Base-by-base conservation (phyloP, 2,329 filamentous ascomycete genomes). In the Talaromyces sp. region DNA sequence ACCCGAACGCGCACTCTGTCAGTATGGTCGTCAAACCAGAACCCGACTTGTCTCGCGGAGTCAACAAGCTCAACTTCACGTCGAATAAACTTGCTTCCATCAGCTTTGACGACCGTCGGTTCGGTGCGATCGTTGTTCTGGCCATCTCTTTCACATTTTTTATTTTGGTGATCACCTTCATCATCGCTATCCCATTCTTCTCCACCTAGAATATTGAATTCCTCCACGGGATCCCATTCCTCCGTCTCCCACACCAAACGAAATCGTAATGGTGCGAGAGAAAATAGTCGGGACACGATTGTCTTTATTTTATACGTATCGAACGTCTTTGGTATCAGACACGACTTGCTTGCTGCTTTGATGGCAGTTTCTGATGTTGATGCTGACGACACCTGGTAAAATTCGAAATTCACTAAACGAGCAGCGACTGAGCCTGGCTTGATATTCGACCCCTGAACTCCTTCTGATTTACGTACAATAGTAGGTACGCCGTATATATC, bases 241-340 rank as follows among this genome's bases (percentile, higher is more conserved):
- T 92, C 91, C 9, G 93, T 97, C 79, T 97, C 92, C 90, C 92
- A 96, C 0, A 95, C 80, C 58, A 98, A 76, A 47, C 83, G 84
- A 67, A 94, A 79, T 49, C 79, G 79, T 68, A 92, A 81, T 0
- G 92, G 90, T 56, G 83, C 78, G 11, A 90, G 70, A 0, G 79
- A 82, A 71, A 96, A 92, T n/a, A 89, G 75, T 69, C 86, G 88
- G 0, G 89, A 90, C 0, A 92, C 89, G 9, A 96, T 82, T 0
- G 91, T 90, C 73, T 95, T 90, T 17, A 97, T 85, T 3, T 88
- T 85, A 71, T 97, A 98, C 6, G 93, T 87, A 70, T 93, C 90
- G 72, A 90, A 89, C 0, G 89, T 87, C 71, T 87, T 90, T 0
- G 94, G 93, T 0, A 98, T 78, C 67, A 85, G 87, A 67, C 82